These are phyloP conservation scores for Rhizopogon sp. DNA, from an alignment of 768 basidiomycete genomes.

Conservation along the genomic window DNA sequence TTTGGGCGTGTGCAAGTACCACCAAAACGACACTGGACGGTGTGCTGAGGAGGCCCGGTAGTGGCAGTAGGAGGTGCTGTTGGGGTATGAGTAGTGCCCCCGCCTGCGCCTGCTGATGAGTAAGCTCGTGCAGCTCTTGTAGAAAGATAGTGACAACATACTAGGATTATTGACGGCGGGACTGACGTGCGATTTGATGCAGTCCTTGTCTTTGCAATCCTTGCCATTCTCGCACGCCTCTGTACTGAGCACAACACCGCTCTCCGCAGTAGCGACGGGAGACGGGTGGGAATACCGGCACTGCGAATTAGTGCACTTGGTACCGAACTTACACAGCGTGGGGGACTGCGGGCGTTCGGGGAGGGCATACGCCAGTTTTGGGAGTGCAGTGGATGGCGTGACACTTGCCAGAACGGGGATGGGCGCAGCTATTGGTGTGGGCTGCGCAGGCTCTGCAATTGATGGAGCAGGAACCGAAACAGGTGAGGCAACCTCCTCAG, in stretches of 20 bases:
- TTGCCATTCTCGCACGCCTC: slow-evolving; percentile 89
- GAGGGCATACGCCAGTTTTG: slow-evolving; percentile 40
- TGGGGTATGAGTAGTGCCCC: slow-evolving; percentile 32
- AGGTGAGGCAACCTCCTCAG: not conserved
- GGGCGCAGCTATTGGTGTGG: slow-evolving; percentile 19
- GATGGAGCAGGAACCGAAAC: slow-evolving; percentile 9
- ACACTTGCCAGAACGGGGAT: slow-evolving; percentile 22
- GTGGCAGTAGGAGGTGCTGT: slow-evolving; percentile 23
- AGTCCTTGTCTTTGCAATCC: slow-evolving; percentile 91
- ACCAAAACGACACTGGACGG: slow-evolving; percentile 63
- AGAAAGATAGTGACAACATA: slow-evolving; percentile 20
- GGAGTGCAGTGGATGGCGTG: not conserved
- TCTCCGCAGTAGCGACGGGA: slow-evolving; percentile 94
- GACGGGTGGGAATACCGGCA: slow-evolving; percentile 95
- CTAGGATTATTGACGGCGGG: slow-evolving; percentile 72
- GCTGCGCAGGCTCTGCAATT: slow-evolving; percentile 8
- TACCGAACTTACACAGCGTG: slow-evolving; percentile 88
- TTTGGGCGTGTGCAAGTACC: slow-evolving; percentile 61
- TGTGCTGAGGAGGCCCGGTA: slow-evolving; percentile 15
- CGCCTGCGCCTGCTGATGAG: slow-evolving; percentile 19
- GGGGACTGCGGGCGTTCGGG: slow-evolving; percentile 85
- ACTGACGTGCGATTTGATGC: slow-evolving; percentile 86
- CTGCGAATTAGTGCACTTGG: slow-evolving; percentile 85
- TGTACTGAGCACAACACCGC: slow-evolving; percentile 90
- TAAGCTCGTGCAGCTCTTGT: slow-evolving; percentile 9